These are phyloP conservation scores for Paraphaeosphaeria sporulosa DNA, from an alignment of 2,329 filamentous ascomycete genomes.

Conservation along the genomic window DNA sequence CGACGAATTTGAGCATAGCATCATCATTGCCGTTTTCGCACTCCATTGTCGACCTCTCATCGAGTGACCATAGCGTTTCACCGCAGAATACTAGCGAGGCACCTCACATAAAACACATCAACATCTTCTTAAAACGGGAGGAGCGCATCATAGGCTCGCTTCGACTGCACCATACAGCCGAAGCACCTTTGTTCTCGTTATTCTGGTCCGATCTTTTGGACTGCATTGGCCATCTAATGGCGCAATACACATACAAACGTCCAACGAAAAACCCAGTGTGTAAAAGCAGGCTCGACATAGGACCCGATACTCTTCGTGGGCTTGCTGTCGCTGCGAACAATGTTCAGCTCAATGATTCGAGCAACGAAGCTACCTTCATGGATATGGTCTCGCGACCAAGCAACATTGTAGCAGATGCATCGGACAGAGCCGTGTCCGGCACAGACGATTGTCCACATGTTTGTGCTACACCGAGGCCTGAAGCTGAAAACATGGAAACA, in stretches of 20 bases:
- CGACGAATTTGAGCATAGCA: too few relatives aligned
- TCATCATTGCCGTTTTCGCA: neutral
- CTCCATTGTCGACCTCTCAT: constrained; percentile 1
- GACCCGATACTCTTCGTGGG: constrained; percentile 34
- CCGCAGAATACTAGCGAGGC: constrained; percentile 16
- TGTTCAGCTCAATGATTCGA: constrained; percentile 15
- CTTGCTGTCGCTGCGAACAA: constrained; percentile 44
- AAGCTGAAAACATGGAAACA: neutral
- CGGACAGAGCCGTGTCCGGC: neutral
- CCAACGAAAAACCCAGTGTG: neutral
- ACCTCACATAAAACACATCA: constrained; percentile 54
- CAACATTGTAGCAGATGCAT: neutral
- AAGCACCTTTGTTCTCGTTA: constrained; percentile 21
- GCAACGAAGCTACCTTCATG: neutral
- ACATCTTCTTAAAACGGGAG: constrained; percentile 74
- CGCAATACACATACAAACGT: neutral
- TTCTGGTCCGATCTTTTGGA: constrained; percentile 29
- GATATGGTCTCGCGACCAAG: neutral
- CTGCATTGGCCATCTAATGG: constrained; percentile 24
- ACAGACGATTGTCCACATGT: neutral
- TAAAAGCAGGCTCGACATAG: constrained; percentile 10
- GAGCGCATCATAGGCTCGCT: constrained; percentile 20
- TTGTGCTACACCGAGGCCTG: neutral
- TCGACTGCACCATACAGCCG: constrained; percentile 18
- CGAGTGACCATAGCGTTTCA: constrained; percentile 15